Evolutionary conservation across 441 rosid genomes (phyloP).

Genomic region (Erodium moschatum): DNA sequence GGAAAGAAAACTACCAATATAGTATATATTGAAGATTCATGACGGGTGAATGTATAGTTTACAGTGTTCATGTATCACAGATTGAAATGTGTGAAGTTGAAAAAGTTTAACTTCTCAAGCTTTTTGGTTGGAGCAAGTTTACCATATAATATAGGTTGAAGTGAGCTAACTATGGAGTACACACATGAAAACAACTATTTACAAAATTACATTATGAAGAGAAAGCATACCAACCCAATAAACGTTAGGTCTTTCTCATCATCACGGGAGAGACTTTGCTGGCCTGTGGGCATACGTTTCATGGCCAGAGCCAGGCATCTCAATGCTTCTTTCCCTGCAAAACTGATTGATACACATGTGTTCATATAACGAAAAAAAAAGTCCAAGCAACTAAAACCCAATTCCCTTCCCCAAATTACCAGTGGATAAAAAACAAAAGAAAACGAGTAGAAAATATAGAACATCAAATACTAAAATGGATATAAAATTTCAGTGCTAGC

Average conservation of each 20-base stretch:
- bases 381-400: background rate
- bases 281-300: conserved; percentile 67
- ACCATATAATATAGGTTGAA: background rate
- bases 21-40: background rate
- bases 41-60: background rate
- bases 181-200: background rate
- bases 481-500: background rate
- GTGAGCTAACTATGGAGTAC: background rate
- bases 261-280: conserved; percentile 58
- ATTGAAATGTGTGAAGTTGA: background rate
- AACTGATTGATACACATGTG: conserved; percentile 41
- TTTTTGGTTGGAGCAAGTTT: conserved; percentile 6
- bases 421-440: background rate
- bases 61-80: background rate
- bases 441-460: background rate
- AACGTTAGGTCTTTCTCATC: conserved; percentile 94
- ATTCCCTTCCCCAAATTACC: background rate
- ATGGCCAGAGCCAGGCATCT: conserved; percentile 91
- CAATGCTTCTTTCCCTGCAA: conserved; percentile 88
- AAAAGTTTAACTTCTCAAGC: too few species aligned
- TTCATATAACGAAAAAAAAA: conserved; percentile 19
- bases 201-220: conserved; percentile 30
- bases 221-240: conserved; percentile 98
- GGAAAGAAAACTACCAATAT: background rate
- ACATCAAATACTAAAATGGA: background rate